These are phyloP conservation scores for Hanseniaspora pseudoguilliermondii DNA, from an alignment of 805 yeast species.

Conservation along the genomic window DNA sequence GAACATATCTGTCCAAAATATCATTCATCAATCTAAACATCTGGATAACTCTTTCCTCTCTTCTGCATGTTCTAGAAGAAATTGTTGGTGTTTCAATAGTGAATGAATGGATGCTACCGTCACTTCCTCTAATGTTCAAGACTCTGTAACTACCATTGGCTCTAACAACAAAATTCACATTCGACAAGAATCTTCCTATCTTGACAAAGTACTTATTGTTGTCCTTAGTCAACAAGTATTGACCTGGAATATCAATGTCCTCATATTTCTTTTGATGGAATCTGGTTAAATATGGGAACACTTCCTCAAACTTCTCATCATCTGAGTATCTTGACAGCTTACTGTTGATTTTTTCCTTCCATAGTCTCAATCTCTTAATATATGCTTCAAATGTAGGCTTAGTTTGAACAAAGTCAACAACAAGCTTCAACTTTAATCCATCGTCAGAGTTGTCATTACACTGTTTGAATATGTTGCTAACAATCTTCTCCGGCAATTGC, in stretches of 20 bases:
- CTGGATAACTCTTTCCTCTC: constrained; percentile 91
- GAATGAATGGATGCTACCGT: constrained; percentile 82
- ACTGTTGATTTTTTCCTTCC: constrained; percentile 90
- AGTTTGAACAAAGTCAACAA: constrained; percentile 73
- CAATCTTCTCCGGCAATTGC: constrained; percentile 79
- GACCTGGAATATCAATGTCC: constrained; percentile 96
- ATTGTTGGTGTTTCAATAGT: constrained; percentile 97
- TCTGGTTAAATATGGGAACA: constrained; percentile 90
- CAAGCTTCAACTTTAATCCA: constrained; percentile 79
- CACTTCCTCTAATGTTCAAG: constrained; percentile 80
- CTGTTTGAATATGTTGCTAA: constrained; percentile 71
- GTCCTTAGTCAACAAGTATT: constrained; percentile 77
- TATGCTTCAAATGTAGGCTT: constrained; percentile 85
- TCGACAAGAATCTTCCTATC: constrained; percentile 84
- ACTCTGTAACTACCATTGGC: constrained; percentile 83
- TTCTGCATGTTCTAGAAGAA: constrained; percentile 90
- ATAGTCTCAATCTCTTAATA: constrained; percentile 65
- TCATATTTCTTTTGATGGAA: constrained; percentile 98
- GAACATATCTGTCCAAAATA: constrained; percentile 65
- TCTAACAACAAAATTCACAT: constrained; percentile 77
- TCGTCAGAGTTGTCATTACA: constrained; percentile 89
- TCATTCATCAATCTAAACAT: constrained; percentile 80
- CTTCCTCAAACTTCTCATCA: constrained; percentile 68
- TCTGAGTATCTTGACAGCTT: constrained; percentile 76
- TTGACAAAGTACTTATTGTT: constrained; percentile 82